These are phyloP conservation scores for Arabis hirsuta DNA, from an alignment of 345 rosid genomes.

Conservation along the genomic window DNA sequence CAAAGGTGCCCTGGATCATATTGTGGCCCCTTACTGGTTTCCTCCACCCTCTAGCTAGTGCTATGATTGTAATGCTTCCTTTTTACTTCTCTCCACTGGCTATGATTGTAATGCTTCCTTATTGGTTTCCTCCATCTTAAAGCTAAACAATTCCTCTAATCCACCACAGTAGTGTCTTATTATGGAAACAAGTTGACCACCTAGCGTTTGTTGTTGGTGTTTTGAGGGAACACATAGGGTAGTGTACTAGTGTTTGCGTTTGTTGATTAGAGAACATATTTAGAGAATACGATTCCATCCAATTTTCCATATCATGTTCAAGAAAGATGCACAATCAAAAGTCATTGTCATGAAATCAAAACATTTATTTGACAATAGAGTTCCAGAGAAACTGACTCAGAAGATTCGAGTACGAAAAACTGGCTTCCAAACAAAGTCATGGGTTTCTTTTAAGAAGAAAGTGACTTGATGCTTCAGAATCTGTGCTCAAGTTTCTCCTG, in stretches of 20 bases:
- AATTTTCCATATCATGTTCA: background rate
- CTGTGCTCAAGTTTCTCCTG: conserved; percentile 67
- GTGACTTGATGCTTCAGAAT: conserved; percentile 43
- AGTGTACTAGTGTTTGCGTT: background rate
- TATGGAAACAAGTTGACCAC: background rate
- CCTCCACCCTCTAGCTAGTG: background rate
- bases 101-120: too few relatives aligned
- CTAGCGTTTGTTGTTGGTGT: background rate
- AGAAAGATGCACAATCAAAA: conserved; percentile 20
- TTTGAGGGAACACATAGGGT: background rate
- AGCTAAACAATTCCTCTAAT: too few relatives aligned
- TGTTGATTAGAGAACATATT: background rate
- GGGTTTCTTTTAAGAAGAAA: background rate
- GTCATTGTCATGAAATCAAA: conserved; percentile 15
- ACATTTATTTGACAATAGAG: conserved; percentile 35
- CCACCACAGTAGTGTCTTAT: too few relatives aligned
- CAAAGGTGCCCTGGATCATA: background rate
- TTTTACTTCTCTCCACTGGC: too few relatives aligned
- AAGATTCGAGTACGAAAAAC: background rate
- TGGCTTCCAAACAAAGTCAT: conserved; percentile 3
- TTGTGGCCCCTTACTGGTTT: background rate
- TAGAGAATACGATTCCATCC: background rate
- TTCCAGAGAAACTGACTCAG: conserved; percentile 28
- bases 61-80: too few relatives aligned
- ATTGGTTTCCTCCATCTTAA: too few relatives aligned